Evolutionary conservation across 805 yeast species (phyloP), one percentile per base, ranked within the genome.

Genomic region (Kurtzmaniella cleridarum): DNA sequence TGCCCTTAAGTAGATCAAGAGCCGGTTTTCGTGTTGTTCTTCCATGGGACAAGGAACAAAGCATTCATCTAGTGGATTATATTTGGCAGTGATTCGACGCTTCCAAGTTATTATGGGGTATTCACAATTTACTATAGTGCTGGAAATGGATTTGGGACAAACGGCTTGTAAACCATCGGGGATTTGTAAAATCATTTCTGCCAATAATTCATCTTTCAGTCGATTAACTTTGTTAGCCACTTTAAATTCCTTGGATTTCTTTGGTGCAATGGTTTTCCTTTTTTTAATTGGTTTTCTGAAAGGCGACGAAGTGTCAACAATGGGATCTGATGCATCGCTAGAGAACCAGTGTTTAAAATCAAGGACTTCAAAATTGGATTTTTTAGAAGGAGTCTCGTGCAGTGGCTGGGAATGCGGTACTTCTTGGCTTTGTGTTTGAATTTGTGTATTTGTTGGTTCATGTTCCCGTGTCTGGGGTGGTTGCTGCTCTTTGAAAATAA

Each of bases 41-140:
- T 53, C 60, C 1, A 66, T 56, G 0, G 56, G 60, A 35, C 74
- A 62, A 0, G 90, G 90, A 8, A 75, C 66, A 46, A 79, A 83
- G 0, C 72, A 49, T 42, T 79, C 84, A 20, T 64, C 62, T 1
- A 51, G 51, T 8, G 59, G 45, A 48, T 77, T 74, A 54, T 79
- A 83, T 1, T 51, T 52, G 0, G 84, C 73, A 15, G 57, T 63
- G 4, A 72, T 65, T 13, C 59, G 60, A 31, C 90, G 59, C 35
- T 69, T 62, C 75, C 84, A 81, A n/a, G n/a, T 26, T 17, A 13
- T 15, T 20, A 20, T 20, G 24, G 24, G 24, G 24, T 5, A 20
- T 5, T 20, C 24, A 5, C 24, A 8, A 5, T 20, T 8, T 20
- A 20, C 24, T 5, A 20, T 20, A 8, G 24, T 20, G 24, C 24